These are phyloP conservation scores for Carex cristatella DNA, from an alignment of 176 grass and related monocot species.

Conservation along the genomic window DNA sequence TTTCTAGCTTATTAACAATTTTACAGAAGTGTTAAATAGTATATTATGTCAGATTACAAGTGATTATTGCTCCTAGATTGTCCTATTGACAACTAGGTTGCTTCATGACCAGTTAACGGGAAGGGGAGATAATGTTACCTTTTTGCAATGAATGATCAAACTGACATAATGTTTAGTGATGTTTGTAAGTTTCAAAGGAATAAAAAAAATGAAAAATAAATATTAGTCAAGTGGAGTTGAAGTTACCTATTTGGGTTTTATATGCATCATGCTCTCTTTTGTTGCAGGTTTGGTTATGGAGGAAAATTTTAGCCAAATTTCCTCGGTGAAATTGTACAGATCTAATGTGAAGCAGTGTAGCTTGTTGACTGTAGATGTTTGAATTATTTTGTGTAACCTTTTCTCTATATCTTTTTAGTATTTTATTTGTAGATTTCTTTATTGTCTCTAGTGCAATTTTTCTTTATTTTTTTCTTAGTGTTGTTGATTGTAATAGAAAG, in stretches of 20 bases:
- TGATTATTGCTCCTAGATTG: background rate
- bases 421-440: conserved; percentile 7
- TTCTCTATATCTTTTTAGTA: background rate
- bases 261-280: conserved; percentile 2
- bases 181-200: background rate
- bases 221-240: no score
- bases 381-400: background rate
- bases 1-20: background rate
- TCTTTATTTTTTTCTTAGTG: background rate
- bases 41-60: background rate
- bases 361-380: background rate
- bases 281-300: background rate
- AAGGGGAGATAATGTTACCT: background rate
- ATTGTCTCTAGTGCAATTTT: background rate
- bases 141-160: background rate
- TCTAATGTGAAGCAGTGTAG: conserved; percentile 9
- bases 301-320: conserved; percentile 15
- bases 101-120: background rate
- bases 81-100: background rate
- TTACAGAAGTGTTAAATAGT: background rate
- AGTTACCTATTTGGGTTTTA: background rate
- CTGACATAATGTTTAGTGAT: background rate
- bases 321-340: conserved; percentile 6
- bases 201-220: background rate
- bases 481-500: background rate